Evolutionary conservation across 1,139 yeast species (phyloP), one percentile per base, ranked within the genome.

Genomic region (Taphrina deformans): DNA sequence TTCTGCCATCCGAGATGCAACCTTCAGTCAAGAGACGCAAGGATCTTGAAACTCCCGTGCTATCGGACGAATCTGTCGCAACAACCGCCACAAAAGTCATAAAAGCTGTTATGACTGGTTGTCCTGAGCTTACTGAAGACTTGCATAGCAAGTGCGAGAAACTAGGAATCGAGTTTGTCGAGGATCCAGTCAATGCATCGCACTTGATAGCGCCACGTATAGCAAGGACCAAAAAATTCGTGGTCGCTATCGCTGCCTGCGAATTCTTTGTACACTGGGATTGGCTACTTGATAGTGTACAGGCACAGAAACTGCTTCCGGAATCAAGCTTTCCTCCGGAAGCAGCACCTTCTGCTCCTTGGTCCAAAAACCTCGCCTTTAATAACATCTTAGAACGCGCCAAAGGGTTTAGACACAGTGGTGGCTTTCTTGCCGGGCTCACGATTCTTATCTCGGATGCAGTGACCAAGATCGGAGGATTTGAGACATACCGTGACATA

Each of bases 221-320:
- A 12, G 75, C 88, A 70, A 81, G 98, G 69, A 93, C 98, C 0
- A 96, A 88, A 67, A 93, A 93, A 75, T 92, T 92, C 72, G 79
- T 93, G 40, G 75, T 78, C 35, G 77, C 82, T 1, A 70, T 83
- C 65, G 77, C 83, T 1, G 75, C 12, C 16, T 38, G 45, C 33
- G 29, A 35, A 24, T 14, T 23, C 23, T 59, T 59, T 50, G 63
- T 59, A 23, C 51, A 59, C 27, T 59, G 63, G 63, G 31, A 59
- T 10, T 59, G 63, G 63, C 38, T 59, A 10, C 14, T 50, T 5
- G 55, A 24, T 35, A 41, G 56, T 27, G 51, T 59, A 31, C 24
- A 50, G 26, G 46, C 55, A n/a, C 55, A 29, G 29, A 50, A 59
- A 51, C 14, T 59, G 26, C 50, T 33, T 4, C 33, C 35, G 6